Conservation (phyloP, 2,329 filamentous ascomycete species). For the Grosmannia huntii region DNA sequence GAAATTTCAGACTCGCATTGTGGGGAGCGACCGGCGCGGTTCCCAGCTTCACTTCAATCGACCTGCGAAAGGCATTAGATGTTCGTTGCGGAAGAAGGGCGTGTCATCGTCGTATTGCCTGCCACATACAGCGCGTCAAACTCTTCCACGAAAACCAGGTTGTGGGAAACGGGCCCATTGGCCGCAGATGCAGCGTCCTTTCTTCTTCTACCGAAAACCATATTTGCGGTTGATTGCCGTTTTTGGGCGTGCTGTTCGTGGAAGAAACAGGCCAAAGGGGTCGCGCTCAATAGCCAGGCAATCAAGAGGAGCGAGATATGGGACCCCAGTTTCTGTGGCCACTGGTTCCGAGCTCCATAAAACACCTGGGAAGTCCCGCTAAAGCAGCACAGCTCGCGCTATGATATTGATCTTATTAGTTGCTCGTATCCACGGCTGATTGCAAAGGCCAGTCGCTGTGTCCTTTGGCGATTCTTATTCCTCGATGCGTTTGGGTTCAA, state of each 20-base stretch:
- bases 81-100: background rate
- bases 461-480: background rate
- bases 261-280: background rate
- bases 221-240: background rate
- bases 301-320: background rate
- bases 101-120: background rate
- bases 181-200: background rate
- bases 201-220: background rate
- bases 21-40: background rate
- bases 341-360: background rate
- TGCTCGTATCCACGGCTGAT: background rate
- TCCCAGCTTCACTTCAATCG: background rate
- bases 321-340: background rate
- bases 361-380: background rate
- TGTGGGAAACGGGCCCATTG: conserved; percentile 18
- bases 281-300: background rate
- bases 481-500: background rate
- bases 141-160: conserved; percentile 35
- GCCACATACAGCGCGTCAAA: conserved; percentile 40
- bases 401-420: background rate
- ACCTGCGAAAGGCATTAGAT: background rate
- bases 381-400: background rate
- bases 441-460: background rate
- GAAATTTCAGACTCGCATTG: background rate
- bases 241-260: background rate